phyloP scores from a whole-genome alignment of 2,329 filamentous ascomycete genomes.

The Parastagonospora avenae region DNA sequence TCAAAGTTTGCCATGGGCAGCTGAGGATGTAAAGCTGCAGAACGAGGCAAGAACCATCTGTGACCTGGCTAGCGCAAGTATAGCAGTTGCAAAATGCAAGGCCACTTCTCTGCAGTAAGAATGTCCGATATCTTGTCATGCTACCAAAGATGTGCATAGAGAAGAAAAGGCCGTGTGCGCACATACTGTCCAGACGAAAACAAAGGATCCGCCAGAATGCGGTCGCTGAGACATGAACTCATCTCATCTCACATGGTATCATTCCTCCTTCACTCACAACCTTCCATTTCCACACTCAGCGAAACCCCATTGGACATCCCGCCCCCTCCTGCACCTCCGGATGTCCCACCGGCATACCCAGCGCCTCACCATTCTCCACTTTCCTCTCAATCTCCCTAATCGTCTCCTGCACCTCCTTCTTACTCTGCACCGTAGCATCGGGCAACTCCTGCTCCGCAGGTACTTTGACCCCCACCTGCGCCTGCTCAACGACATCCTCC shows the following conservation, averaged over 20 bases:
- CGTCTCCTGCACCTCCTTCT: conserved; percentile 11
- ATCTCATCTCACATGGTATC: neutral
- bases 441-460: conserved; percentile 19
- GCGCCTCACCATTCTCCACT: conserved; percentile 2
- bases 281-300: neutral
- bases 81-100: too few relatives aligned
- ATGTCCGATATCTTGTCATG: too few relatives aligned
- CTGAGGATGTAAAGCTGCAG: too few relatives aligned
- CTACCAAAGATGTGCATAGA: too few relatives aligned
- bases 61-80: too few relatives aligned
- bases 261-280: neutral
- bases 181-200: too few relatives aligned
- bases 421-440: conserved; percentile 16
- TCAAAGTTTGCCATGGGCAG: too few relatives aligned
- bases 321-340: conserved; percentile 7
- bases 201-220: neutral
- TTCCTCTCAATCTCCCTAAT: conserved; percentile 12
- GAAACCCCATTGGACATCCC: conserved; percentile 13
- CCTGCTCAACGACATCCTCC: conserved; percentile 32
- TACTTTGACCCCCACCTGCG: conserved; percentile 13
- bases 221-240: neutral
- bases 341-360: conserved; percentile 12
- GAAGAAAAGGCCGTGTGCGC: too few relatives aligned
- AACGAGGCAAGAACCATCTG: too few relatives aligned
- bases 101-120: too few relatives aligned